phyloP scores from a whole-genome alignment of 2,329 filamentous ascomycete genomes.

The Aspergillus sp. region DNA sequence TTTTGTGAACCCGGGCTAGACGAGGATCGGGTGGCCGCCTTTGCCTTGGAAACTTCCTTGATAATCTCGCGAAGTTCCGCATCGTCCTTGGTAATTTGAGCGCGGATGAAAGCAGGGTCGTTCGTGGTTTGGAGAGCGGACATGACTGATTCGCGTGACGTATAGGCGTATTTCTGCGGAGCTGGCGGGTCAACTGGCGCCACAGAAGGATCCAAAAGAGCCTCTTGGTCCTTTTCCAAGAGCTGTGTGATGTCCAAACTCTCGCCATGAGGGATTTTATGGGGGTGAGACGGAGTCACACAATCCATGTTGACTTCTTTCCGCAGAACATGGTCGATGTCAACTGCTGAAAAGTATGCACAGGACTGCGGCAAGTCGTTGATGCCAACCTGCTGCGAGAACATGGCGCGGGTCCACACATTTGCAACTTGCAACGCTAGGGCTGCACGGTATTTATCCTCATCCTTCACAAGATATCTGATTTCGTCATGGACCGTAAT shows the following conservation, averaged over 20 bases:
- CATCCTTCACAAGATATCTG: constrained; percentile 80
- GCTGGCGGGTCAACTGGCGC: constrained; percentile 58
- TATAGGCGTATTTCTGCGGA: constrained; percentile 66
- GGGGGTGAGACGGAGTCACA: constrained; percentile 80
- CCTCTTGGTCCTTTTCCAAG: constrained; percentile 67
- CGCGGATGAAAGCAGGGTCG: constrained; percentile 68
- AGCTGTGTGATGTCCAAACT: constrained; percentile 79
- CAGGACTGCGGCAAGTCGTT: constrained; percentile 90
- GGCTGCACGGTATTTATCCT: constrained; percentile 83
- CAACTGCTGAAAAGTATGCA: constrained; percentile 92
- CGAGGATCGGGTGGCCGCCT: constrained; percentile 11
- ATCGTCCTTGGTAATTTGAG: constrained; percentile 77
- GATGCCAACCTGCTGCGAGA: constrained; percentile 94
- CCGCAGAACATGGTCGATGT: constrained; percentile 91
- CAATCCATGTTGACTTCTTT: constrained; percentile 99
- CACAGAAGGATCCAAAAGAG: constrained; percentile 66
- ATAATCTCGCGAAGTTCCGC: constrained; percentile 72
- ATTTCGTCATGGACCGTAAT: constrained; percentile 99
- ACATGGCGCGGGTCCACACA: constrained; percentile 96
- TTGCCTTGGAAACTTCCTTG: constrained; percentile 54
- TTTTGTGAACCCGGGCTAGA: constrained; percentile 22
- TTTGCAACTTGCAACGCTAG: constrained; percentile 94
- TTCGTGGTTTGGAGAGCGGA: constrained; percentile 58
- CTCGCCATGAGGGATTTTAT: constrained; percentile 79
- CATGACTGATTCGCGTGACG: constrained; percentile 76